Evolutionary conservation across 2,329 filamentous ascomycete species (phyloP), one percentile per base, ranked within the genome.

Genomic region (Xylaria polymorpha): DNA sequence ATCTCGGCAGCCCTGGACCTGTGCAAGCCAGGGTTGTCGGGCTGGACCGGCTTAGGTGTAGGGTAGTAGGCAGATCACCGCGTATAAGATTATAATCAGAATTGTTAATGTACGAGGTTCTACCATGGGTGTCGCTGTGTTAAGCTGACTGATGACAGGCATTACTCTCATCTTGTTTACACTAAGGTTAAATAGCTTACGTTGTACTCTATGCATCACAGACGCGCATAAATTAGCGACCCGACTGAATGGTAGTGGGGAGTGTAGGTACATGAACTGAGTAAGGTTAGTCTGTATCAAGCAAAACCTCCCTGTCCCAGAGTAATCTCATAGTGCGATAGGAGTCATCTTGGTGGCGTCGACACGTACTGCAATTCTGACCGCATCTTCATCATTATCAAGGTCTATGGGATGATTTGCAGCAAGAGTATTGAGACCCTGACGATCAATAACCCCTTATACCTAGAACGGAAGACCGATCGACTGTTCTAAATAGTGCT

Each of bases 211-310:
- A 53, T 60, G 67, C 53, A 41, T 63, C 62, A 46, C 51, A 64
- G 32, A 65, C 39, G n/a, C 60, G 68, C 68, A 70, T 68, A 15
- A 50, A 66, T 57, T 32, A 55, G 61, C 39, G 64, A 70, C 68
- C 68, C 68, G 68, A 65, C 53, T 39, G 61, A 43, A 3, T 44
- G 68, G 68, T 67, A 68, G 55, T 59, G 48, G 64, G 64, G 44
- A 44, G 39, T 44, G 22, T 48, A 20, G 15, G 55, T 35, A 46
- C 41, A 53, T 37, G 39, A 48, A 20, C 14, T 53, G 44, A 12
- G 50, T 44, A 29, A 29, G 39, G 20, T 25, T 15, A 15, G 18
- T 53, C 25, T 14, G 29, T 35, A 53, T 10, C 15, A 55, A 55
- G 32, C 8, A 55, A 55, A 37, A 35, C 14, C 51, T 39, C 51